Percentiles rank a stretch among this genome's conserved stretches.
phyloP scores from a whole-genome alignment of 306 rosid species.

The Sechiopsis laciniata region DNA sequence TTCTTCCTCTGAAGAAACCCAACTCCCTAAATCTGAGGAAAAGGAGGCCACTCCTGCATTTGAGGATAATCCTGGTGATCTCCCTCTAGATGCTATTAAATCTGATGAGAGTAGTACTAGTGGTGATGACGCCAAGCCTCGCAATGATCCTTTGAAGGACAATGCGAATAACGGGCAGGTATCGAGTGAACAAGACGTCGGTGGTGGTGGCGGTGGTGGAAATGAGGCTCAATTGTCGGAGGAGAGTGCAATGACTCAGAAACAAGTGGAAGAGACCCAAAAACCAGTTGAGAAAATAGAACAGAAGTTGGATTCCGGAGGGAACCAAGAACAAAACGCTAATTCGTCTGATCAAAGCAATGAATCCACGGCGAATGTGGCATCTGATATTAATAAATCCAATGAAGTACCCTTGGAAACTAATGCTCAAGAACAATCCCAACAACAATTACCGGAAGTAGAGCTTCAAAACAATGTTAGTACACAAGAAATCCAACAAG shows the following conservation, averaged over 20 bases:
- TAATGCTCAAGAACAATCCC: slow-evolving; percentile 21
- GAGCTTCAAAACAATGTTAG: slow-evolving; percentile 9
- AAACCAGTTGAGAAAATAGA: not conserved
- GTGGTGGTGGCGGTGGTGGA: not conserved
- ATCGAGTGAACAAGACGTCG: no score
- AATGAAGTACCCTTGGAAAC: slow-evolving; percentile 24
- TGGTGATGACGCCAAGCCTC: not conserved
- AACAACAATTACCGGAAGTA: not conserved
- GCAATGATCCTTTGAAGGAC: not conserved
- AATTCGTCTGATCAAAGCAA: slow-evolving; percentile 14
- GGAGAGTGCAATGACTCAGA: slow-evolving; percentile 29
- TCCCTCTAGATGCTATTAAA: slow-evolving; percentile 68
- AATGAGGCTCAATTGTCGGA: slow-evolving; percentile 27
- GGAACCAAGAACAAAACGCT: slow-evolving; percentile 12
- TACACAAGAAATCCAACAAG: not conserved
- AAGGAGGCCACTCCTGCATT: slow-evolving; percentile 27
- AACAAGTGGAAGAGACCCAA: slow-evolving; percentile 12
- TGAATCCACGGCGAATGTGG: slow-evolving; percentile 3
- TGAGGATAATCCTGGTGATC: slow-evolving; percentile 68
- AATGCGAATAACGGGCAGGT: no score
- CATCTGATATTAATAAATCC: slow-evolving; percentile 21
- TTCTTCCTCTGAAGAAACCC: slow-evolving; percentile 4
- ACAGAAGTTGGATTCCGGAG: not conserved
- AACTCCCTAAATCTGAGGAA: not conserved
- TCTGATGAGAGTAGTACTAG: slow-evolving; percentile 32